Conservation (phyloP, 129 eudicot genomes). For the sunflower (Helianthus annuus) region DNA sequence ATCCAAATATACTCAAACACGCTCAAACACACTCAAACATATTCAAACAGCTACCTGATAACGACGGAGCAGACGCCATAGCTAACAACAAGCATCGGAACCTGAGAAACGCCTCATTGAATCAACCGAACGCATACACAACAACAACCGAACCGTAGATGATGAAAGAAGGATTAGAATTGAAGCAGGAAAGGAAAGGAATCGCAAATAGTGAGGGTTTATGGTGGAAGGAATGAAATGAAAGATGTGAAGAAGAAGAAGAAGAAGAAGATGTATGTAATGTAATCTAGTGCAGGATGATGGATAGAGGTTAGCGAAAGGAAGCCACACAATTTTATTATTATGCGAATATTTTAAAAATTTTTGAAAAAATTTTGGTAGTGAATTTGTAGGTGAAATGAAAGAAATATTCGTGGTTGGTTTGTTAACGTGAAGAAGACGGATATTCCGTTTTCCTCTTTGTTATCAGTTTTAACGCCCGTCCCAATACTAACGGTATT, state of each 20-base stretch:
- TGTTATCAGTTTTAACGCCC: neutral
- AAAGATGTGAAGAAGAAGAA: constrained; percentile 15
- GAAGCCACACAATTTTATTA: constrained; percentile 68
- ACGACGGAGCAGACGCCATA: constrained; percentile 73
- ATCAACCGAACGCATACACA: constrained; percentile 34
- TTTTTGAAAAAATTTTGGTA: constrained; percentile 5
- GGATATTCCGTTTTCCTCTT: constrained; percentile 13
- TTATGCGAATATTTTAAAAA: constrained; percentile 25
- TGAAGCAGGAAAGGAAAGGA: neutral
- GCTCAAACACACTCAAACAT: neutral
- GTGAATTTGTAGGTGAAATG: constrained; percentile 21
- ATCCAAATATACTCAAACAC: neutral
- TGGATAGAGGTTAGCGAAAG: constrained; percentile 45
- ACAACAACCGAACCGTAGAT: neutral
- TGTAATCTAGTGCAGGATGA: constrained; percentile 6
- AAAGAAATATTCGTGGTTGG: neutral
- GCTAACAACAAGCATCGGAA: constrained; percentile 62
- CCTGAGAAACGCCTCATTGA: constrained; percentile 37
- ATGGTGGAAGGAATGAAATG: neutral
- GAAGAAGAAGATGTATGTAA: neutral
- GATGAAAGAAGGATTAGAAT: neutral
- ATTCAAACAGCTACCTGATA: constrained; percentile 52
- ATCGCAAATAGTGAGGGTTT: constrained; percentile 15
- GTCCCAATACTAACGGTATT: too few species aligned
- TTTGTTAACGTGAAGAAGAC: neutral